Conservation (phyloP, 495 filamentous ascomycete species). For the Aspergillus olivimuriae region DNA sequence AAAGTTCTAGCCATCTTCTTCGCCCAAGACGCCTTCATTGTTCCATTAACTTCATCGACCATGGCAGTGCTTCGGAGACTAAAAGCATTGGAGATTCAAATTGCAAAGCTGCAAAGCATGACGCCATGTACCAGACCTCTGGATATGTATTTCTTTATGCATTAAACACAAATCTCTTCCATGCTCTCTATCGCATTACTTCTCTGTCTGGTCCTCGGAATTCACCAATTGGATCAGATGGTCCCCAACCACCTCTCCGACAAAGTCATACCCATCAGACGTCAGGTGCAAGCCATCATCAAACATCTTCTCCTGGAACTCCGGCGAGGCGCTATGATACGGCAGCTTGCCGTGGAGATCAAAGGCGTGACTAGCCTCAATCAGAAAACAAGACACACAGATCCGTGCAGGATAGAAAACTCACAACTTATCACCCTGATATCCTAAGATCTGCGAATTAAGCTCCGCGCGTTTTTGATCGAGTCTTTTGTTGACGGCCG, state of each 20-base stretch:
- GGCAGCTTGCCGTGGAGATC: conserved; percentile 48
- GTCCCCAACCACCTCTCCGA: conserved; percentile 45
- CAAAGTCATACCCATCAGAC: conserved; percentile 49
- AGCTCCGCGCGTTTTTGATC: conserved; percentile 36
- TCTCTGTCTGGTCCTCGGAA: no score
- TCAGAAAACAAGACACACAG: neutral
- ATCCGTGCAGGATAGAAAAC: conserved; percentile 12
- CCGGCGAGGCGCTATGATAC: conserved; percentile 39
- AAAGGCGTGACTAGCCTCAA: conserved; percentile 32
- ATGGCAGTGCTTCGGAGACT: no score
- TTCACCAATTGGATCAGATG: conserved; percentile 34
- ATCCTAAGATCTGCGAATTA: conserved; percentile 45
- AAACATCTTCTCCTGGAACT: conserved; percentile 44
- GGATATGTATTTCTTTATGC: no score
- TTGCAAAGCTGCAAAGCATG: no score
- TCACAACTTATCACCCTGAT: conserved; percentile 40
- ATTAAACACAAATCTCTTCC: no score
- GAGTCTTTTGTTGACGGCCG: conserved; percentile 17
- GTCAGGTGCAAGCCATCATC: conserved; percentile 59
- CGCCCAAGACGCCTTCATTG: no score
- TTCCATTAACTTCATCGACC: no score
- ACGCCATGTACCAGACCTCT: no score
- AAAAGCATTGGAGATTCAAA: no score
- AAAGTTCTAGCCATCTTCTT: no score
- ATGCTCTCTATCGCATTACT: no score